Evolutionary conservation across 2,329 filamentous ascomycete genomes (phyloP).

Genomic region (Elsinoe australis): DNA sequence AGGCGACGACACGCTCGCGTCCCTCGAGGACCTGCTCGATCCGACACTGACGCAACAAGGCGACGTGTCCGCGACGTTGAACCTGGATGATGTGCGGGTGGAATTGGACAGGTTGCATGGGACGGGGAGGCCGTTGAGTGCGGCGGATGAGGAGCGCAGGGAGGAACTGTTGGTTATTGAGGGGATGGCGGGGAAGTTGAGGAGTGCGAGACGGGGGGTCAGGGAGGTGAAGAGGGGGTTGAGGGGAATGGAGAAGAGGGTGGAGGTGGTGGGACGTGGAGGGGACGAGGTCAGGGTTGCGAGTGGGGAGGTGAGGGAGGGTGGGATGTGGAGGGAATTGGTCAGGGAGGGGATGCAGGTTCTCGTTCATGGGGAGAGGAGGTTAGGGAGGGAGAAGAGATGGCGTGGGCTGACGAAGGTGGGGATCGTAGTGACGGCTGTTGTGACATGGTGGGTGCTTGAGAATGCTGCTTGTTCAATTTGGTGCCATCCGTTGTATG

Average conservation of each 20-base stretch:
- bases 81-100: conserved; percentile 18
- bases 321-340: background rate
- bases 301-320: background rate
- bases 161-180: conserved; percentile 38
- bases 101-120: conserved; percentile 12
- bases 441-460: conserved; percentile 3
- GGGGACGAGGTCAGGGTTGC: background rate
- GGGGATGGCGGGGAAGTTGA: conserved; percentile 36
- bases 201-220: conserved; percentile 36
- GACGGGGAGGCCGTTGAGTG: conserved; percentile 24
- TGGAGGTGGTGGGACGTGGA: conserved; percentile 26
- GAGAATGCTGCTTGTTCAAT: conserved; percentile 28
- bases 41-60: conserved; percentile 21
- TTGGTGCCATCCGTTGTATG: conserved; percentile 46
- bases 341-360: background rate
- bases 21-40: conserved; percentile 39
- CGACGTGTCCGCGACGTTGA: conserved; percentile 19
- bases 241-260: conserved; percentile 34
- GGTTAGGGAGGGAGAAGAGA: background rate
- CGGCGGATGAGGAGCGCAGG: conserved; percentile 36
- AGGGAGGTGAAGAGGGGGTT: conserved; percentile 39
- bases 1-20: conserved; percentile 43
- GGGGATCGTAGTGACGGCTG: background rate
- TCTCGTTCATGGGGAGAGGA: background rate
- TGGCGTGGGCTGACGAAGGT: background rate